These are phyloP conservation scores for Corylus americana DNA, from an alignment of 306 rosid species.

Conservation along the genomic window DNA sequence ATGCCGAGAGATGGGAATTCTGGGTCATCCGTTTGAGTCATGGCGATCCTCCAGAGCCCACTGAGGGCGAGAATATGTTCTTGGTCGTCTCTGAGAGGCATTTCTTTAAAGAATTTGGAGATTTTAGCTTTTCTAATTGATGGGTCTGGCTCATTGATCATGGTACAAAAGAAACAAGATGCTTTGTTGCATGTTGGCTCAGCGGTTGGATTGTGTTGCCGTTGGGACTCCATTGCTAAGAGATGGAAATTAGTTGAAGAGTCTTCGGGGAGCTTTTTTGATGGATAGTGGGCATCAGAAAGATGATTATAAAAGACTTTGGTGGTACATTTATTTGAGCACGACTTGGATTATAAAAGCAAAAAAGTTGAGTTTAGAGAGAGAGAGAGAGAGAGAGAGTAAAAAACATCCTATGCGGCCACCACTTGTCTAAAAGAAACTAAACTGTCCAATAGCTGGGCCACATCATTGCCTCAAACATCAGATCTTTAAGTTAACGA, in stretches of 20 bases:
- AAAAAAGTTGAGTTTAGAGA: conserved; percentile 1
- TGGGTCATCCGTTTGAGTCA: conserved; percentile 51
- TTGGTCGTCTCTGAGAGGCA: conserved; percentile 48
- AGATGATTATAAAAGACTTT: not conserved
- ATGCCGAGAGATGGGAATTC: conserved; percentile 69
- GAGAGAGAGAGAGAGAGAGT: conserved; percentile 15
- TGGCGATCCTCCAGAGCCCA: conserved; percentile 66
- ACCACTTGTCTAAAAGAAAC: conserved; percentile 9
- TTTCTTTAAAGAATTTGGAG: conserved; percentile 44
- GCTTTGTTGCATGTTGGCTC: conserved; percentile 29
- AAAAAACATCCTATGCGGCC: conserved; percentile 6
- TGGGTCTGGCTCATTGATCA: conserved; percentile 49
- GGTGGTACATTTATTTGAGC: conserved; percentile 9
- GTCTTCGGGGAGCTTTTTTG: not conserved
- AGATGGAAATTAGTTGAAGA: not conserved
- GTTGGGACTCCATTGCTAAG: conserved; percentile 35
- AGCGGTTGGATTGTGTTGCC: conserved; percentile 19
- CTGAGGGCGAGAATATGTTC: conserved; percentile 51
- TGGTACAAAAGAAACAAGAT: conserved; percentile 65
- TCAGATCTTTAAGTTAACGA: conserved; percentile 14
- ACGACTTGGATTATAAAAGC: conserved; percentile 14
- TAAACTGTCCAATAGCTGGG: conserved; percentile 30
- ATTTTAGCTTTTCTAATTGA: conserved; percentile 40
- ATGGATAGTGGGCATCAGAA: not conserved
- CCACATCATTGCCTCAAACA: conserved; percentile 35